Conservation (phyloP, 345 rosid genomes). For the Reutealis trisperma region DNA sequence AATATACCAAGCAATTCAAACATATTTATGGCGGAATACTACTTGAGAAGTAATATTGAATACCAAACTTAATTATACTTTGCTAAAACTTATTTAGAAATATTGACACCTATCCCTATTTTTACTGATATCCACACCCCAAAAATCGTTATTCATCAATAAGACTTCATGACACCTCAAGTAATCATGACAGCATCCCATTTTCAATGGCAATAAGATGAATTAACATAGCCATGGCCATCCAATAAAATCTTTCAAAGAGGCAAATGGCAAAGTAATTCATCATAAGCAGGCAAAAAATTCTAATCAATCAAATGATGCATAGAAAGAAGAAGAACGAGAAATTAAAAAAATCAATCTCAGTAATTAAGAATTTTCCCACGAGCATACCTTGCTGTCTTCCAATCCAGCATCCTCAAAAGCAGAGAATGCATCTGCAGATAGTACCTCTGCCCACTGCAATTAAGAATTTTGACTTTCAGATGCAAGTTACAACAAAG, state of each 20-base stretch:
- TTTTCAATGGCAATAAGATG: background rate
- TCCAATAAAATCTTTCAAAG: background rate
- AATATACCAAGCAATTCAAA: background rate
- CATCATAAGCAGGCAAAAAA: background rate
- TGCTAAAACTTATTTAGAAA: background rate
- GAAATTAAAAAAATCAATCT: background rate
- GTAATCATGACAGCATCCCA: background rate
- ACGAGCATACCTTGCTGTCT: constrained; percentile 58
- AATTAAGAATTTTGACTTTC: constrained; percentile 24
- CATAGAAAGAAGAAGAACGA: background rate
- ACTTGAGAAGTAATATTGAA: background rate
- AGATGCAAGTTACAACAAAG: constrained; percentile 21
- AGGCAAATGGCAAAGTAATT: background rate
- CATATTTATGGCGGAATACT: background rate
- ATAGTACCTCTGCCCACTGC: constrained; percentile 98
- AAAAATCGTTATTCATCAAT: background rate
- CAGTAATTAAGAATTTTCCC: background rate
- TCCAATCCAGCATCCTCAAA: constrained; percentile 91
- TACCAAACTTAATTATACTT: background rate
- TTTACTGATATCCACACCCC: background rate
- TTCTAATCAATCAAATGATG: background rate
- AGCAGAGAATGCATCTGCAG: constrained; percentile 98
- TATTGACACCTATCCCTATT: background rate
- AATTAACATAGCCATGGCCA: background rate
- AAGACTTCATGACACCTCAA: background rate